These are phyloP conservation scores for Thalassiosira oceanica DNA, from an alignment of 352 stramenopile species.

Conservation along the genomic window DNA sequence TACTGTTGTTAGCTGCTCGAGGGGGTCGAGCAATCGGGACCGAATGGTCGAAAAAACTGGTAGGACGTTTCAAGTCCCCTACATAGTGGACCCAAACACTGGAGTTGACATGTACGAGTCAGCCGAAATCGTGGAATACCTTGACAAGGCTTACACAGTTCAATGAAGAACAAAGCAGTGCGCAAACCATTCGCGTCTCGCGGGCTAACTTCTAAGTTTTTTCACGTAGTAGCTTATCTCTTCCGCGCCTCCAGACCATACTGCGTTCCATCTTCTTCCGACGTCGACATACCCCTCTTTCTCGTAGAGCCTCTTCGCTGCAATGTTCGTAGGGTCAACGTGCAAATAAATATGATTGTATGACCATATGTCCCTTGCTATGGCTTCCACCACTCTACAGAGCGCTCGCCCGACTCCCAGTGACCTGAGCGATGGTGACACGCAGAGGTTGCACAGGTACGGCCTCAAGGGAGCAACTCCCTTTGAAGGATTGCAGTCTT, in stretches of 20 bases:
- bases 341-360: conserved; percentile 72
- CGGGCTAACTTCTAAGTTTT: conserved; percentile 20
- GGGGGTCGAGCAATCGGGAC: conserved; percentile 76
- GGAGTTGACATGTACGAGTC: conserved; percentile 82
- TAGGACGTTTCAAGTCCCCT: conserved; percentile 78
- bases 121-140: conserved; percentile 81
- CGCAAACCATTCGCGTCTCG: too few species aligned
- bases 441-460: conserved; percentile 77
- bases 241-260: conserved; percentile 61
- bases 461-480: conserved; percentile 43
- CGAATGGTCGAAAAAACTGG: conserved; percentile 65
- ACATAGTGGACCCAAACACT: conserved; percentile 83
- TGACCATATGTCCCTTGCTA: conserved; percentile 56
- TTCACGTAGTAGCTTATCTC: conserved; percentile 78
- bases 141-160: conserved; percentile 73
- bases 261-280: conserved; percentile 65
- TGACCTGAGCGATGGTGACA: conserved; percentile 52
- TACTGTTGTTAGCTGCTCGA: conserved; percentile 72
- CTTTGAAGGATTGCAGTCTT: conserved; percentile 3
- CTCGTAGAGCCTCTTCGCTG: conserved; percentile 64
- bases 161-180: too few species aligned
- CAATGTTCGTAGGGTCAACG: conserved; percentile 67
- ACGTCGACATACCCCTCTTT: conserved; percentile 68
- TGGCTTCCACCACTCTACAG: conserved; percentile 68
- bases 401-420: conserved; percentile 60